These are phyloP conservation scores for Phytopythium chamaehyphon DNA, from an alignment of 352 stramenopile genomes.

Conservation along the genomic window DNA sequence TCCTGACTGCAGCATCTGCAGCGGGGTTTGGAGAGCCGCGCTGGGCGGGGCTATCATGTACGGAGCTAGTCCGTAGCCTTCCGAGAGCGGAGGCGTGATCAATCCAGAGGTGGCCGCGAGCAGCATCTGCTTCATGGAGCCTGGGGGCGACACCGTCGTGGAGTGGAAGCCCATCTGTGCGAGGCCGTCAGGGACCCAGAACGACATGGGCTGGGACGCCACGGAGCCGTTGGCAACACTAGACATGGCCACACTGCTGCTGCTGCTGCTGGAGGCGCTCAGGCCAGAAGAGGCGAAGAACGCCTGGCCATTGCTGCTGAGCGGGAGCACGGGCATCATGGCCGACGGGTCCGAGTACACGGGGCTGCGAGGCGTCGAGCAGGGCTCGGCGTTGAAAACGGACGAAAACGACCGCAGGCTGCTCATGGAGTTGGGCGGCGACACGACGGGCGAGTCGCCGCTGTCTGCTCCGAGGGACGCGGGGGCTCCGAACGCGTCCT, in stretches of 20 bases:
- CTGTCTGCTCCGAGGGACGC: background rate
- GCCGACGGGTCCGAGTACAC: conserved; percentile 14
- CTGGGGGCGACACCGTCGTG: conserved; percentile 9
- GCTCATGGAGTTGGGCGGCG: conserved; percentile 6
- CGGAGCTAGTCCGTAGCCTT: background rate
- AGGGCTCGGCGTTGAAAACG: conserved; percentile 1
- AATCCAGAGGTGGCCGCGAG: conserved; percentile 12
- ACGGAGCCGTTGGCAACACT: background rate
- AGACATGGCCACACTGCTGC: background rate
- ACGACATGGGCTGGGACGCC: background rate
- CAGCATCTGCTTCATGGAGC: conserved; percentile 28
- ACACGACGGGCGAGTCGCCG: conserved; percentile 6
- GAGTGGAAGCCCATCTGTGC: conserved; percentile 12
- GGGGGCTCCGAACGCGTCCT: conserved; percentile 19
- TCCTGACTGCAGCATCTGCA: background rate
- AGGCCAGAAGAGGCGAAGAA: conserved; percentile 1
- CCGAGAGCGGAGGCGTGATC: conserved; percentile 1
- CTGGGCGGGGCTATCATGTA: no score
- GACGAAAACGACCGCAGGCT: conserved; percentile 1
- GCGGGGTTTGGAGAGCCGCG: no score
- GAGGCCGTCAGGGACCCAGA: conserved; percentile 9
- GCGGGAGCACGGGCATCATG: conserved; percentile 27
- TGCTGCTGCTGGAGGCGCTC: background rate
- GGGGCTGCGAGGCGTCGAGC: conserved; percentile 8
- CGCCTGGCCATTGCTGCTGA: conserved; percentile 6